Evolutionary conservation across 1,139 yeast genomes (phyloP), one percentile per base, ranked within the genome.

Genomic region (Martiniozyma asiatica): DNA sequence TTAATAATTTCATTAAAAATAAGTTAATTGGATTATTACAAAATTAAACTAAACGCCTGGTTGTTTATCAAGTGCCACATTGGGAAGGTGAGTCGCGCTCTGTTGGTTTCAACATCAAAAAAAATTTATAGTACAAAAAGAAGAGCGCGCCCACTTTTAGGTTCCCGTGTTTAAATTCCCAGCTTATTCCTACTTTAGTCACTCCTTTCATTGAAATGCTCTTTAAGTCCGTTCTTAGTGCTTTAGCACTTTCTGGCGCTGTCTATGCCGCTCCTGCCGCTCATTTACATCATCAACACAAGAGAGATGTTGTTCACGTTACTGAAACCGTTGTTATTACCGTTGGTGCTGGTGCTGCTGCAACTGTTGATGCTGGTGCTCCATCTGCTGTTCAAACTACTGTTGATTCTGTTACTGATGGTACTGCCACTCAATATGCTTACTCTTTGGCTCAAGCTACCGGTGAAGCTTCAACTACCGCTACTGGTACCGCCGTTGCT

Each of bases 261-360:
- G 61, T 61, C 31, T 38, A 51, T 28, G 56, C 57, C 27, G 66
- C 62, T 34, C 70, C 55, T 9, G 41, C 48, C 15, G 45, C 44
- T 28, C 53, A 48, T 29, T 38, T 46, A 33, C 58, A 57, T 41
- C 71, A 64, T 48, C 52, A 56, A 46, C 61, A 59, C 40, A 64
- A 63, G 56, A 63, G 70, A 55, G 64, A 47, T 33, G 59, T 58
- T 38, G 66, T 56, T 31, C 53, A 55, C 31, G 65, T 59, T 32
- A 59, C 65, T 37, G 55, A 51, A 36, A 58, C 64, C 37, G 59
- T 56, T 27, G 47, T 61, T 32, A 63, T 63, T 30, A 54, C 58
- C 23, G 63, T 40, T 11, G 43, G 56, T 49, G 47, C 53, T 37
- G 55, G 49, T 20, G 45, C 51, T 30, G 47, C 55, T 31, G 48